phyloP scores from a whole-genome alignment of 73 alveolate genomes.

The Symbiodinium natans region DNA sequence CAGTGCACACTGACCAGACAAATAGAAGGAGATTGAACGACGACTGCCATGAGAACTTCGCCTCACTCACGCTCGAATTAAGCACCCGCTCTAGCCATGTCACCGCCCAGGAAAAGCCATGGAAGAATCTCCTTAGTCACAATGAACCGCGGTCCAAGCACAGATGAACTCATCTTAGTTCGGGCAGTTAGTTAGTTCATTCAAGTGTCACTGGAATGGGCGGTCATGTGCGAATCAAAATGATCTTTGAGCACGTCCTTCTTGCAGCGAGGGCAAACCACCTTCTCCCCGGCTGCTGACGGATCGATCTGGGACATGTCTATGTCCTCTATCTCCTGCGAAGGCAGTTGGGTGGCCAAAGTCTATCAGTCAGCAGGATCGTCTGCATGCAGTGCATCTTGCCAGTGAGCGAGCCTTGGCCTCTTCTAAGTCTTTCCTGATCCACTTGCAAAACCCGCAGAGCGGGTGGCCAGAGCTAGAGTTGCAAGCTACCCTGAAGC shows the following conservation, averaged over 20 bases:
- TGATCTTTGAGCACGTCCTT: constrained; percentile 52
- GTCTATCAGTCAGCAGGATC: not conserved
- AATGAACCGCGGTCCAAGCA: not conserved
- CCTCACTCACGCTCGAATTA: too few relatives aligned
- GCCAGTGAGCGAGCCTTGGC: constrained; percentile 42
- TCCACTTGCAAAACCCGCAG: not conserved
- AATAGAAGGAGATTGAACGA: too few relatives aligned
- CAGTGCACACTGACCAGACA: not conserved
- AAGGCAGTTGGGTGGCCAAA: not conserved
- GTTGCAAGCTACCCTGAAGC: too few relatives aligned
- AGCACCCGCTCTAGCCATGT: not conserved
- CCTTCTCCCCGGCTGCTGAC: constrained; percentile 26
- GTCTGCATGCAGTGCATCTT: not conserved
- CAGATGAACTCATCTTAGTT: not conserved
- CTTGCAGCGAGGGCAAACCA: constrained; percentile 64
- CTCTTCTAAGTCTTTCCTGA: constrained; percentile 61
- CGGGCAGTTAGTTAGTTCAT: not conserved
- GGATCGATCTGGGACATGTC: constrained; percentile 82
- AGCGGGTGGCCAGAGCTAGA: too few relatives aligned
- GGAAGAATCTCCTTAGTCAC: constrained; percentile 48
- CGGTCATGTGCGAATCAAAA: constrained; percentile 63
- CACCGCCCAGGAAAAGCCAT: constrained; percentile 59
- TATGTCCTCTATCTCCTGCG: constrained; percentile 65
- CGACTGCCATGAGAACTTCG: too few relatives aligned
- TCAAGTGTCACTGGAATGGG: constrained; percentile 50